Evolutionary conservation across 78 protist species (phyloP).

Genomic region (Creolimax fragrantissima): DNA sequence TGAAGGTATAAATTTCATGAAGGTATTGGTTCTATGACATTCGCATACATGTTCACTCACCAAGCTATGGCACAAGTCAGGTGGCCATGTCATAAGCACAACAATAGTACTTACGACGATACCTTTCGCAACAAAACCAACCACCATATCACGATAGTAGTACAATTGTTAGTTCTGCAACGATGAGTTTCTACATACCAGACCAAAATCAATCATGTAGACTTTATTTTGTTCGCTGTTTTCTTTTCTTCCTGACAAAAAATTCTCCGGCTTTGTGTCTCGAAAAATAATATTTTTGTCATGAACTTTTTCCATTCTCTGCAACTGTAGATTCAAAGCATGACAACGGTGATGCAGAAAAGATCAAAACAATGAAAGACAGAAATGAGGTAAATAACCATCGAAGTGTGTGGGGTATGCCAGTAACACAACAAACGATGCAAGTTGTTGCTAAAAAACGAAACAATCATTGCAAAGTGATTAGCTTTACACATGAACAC

Average conservation of each 20-base stretch:
- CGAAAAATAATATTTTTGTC: constrained; percentile 77
- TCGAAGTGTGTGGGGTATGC: neutral
- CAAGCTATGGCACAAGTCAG: no score
- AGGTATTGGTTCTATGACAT: no score
- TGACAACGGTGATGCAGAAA: neutral
- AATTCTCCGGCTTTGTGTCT: constrained; percentile 94
- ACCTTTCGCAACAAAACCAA: no score
- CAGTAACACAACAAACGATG: neutral
- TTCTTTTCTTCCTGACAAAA: constrained; percentile 84
- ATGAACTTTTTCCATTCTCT: constrained; percentile 57
- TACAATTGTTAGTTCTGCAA: no score
- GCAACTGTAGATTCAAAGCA: neutral
- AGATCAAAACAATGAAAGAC: neutral
- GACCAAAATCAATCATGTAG: constrained; percentile 91
- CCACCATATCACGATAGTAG: no score
- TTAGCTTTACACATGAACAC: no score
- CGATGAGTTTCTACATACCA: no score
- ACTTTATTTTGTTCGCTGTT: constrained; percentile 47
- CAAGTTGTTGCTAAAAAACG: no score
- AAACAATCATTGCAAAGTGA: no score
- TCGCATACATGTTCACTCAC: no score
- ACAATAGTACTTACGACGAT: no score
- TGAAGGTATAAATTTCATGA: neutral
- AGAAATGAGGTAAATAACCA: neutral
- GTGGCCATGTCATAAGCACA: no score